phyloP scores from a whole-genome alignment of 805 yeast genomes.

The Ogataea paraovalis region DNA sequence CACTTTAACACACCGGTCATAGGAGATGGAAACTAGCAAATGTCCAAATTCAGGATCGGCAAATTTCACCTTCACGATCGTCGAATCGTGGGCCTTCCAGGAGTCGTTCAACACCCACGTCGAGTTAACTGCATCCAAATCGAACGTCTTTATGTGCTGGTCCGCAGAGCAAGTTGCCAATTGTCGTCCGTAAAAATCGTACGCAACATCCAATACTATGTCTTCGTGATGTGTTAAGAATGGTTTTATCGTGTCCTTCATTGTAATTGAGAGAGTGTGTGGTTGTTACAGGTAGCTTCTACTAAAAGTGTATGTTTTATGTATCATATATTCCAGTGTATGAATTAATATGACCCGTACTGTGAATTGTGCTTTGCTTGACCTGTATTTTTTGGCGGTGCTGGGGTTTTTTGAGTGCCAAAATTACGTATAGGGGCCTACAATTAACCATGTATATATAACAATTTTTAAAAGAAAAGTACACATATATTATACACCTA shows the following conservation, averaged over 20 bases:
- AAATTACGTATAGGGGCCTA: too few relatives aligned
- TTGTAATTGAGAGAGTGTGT: conserved; percentile 4
- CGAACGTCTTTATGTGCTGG: conserved; percentile 88
- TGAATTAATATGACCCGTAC: too few relatives aligned
- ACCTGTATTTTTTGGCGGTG: too few relatives aligned
- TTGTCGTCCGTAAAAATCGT: conserved; percentile 89
- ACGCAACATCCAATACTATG: conserved; percentile 81
- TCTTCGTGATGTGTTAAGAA: conserved; percentile 92
- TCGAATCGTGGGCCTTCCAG: conserved; percentile 94
- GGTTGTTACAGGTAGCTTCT: too few relatives aligned
- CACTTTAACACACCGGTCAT: conserved; percentile 81
- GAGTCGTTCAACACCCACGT: conserved; percentile 83
- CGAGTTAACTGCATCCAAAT: conserved; percentile 58
- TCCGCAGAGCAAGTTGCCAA: conserved; percentile 95
- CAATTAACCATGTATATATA: too few relatives aligned
- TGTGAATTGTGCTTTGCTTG: too few relatives aligned
- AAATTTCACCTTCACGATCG: conserved; percentile 80
- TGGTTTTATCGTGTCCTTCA: conserved; percentile 50
- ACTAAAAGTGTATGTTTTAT: too few relatives aligned
- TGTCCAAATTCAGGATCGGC: conserved; percentile 94
- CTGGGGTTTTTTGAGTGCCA: too few relatives aligned
- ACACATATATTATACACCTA: neutral
- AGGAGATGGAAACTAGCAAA: conserved; percentile 80
- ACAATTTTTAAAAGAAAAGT: neutral
- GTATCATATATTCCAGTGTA: too few relatives aligned